phyloP scores from a whole-genome alignment of 169 alveolate species.

The Plasmodium sp. region DNA sequence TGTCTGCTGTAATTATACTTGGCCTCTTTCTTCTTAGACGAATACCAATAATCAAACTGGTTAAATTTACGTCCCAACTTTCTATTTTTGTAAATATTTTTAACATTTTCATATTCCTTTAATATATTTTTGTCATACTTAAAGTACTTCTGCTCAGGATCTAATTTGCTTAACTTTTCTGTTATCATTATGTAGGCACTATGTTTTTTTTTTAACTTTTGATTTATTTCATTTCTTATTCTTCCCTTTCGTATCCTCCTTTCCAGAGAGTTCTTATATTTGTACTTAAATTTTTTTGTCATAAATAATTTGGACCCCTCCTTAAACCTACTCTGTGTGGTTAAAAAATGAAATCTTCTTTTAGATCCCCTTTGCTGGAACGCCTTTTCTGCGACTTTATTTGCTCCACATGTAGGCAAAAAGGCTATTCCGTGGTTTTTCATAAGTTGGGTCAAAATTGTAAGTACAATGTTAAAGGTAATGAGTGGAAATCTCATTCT shows the following conservation, averaged over 20 bases:
- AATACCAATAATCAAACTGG: slow-evolving; percentile 71
- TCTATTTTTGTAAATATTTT: slow-evolving; percentile 63
- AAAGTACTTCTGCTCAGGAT: slow-evolving; percentile 67
- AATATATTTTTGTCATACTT: slow-evolving; percentile 73
- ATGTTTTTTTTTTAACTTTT: slow-evolving; percentile 68
- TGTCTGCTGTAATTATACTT: slow-evolving; percentile 68
- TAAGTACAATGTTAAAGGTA: neutral
- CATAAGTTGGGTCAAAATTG: slow-evolving; percentile 1
- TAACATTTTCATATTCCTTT: slow-evolving; percentile 73
- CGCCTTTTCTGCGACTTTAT: neutral
- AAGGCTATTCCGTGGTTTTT: neutral
- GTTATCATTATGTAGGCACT: slow-evolving; percentile 74
- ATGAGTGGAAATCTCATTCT: slow-evolving; percentile 17
- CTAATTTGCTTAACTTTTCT: slow-evolving; percentile 72
- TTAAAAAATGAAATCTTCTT: neutral
- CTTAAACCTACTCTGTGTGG: neutral
- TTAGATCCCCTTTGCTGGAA: neutral
- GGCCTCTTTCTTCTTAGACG: slow-evolving; percentile 67
- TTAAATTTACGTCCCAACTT: slow-evolving; percentile 62
- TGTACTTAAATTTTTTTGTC: slow-evolving; percentile 67
- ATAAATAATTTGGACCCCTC: slow-evolving; percentile 34
- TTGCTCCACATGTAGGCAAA: slow-evolving; percentile 1
- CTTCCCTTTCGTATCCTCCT: slow-evolving; percentile 55
- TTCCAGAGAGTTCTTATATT: slow-evolving; percentile 55
- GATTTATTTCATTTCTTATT: slow-evolving; percentile 65